A percentile compares a stretch with the other conserved stretches of the same genome.
Conservation (phyloP, 108 stramenopile species). For the Skeletonema potamos region DNA sequence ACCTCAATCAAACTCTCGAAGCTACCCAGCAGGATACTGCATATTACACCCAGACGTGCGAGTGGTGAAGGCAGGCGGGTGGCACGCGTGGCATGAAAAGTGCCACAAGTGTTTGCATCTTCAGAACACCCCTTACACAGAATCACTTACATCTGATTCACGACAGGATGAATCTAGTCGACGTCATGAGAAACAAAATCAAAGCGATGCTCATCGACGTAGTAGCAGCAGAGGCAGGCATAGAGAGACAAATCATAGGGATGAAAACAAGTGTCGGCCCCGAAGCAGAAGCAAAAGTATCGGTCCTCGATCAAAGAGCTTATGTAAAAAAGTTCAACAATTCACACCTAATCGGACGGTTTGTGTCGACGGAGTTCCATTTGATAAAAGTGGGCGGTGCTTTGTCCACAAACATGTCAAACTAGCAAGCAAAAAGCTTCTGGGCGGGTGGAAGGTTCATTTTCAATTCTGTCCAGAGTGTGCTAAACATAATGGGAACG, state of each 20-base stretch:
- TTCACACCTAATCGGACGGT: background rate
- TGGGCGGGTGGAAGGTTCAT: conserved; percentile 42
- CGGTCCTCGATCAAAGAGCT: background rate
- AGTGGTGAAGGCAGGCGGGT: conserved; percentile 2
- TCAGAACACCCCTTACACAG: background rate
- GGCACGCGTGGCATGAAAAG: background rate
- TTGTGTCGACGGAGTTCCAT: conserved; percentile 21
- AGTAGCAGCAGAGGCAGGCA: background rate
- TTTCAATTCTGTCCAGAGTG: conserved; percentile 36
- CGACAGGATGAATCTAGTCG: background rate
- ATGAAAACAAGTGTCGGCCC: background rate
- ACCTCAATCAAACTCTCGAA: background rate
- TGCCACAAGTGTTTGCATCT: conserved; percentile 8
- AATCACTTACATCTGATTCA: background rate
- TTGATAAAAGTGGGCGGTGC: conserved; percentile 27
- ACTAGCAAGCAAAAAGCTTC: conserved; percentile 36
- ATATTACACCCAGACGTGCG: conserved; percentile 6
- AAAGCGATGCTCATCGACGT: background rate
- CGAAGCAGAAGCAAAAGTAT: background rate
- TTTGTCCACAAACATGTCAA: conserved; percentile 35
- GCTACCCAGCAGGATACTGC: conserved; percentile 8
- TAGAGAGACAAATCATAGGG: background rate
- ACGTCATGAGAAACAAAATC: background rate
- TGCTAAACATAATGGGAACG: conserved; percentile 5
- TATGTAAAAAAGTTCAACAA: background rate